Percentiles rank a stretch among this genome's conserved stretches.
Conservation (phyloP, 495 filamentous ascomycete species). For the Hyaloscypha variabilis region DNA sequence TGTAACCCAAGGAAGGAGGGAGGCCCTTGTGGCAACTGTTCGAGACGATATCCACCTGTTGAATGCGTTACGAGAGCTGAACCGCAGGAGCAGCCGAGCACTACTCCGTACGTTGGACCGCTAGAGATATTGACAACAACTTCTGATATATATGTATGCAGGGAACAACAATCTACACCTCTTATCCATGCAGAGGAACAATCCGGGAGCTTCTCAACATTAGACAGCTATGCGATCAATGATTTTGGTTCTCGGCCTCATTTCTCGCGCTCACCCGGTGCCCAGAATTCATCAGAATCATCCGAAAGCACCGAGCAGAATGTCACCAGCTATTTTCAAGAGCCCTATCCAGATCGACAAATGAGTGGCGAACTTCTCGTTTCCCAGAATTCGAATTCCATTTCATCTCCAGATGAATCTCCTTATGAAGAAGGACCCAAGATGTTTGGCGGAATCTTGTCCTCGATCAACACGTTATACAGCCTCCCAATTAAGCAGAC, state of each 20-base stretch:
- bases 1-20: constrained; percentile 17
- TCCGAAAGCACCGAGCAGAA: not conserved
- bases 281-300: not conserved
- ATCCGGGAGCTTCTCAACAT: not conserved
- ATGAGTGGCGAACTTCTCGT: not conserved
- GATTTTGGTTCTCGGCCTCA: not conserved
- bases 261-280: not conserved
- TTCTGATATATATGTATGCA: not conserved
- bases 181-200: not conserved
- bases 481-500: constrained; percentile 23
- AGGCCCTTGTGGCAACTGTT: constrained; percentile 18
- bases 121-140: not conserved
- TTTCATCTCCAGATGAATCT: not conserved
- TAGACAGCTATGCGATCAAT: not conserved
- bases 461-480: constrained; percentile 27
- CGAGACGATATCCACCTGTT: constrained; percentile 18
- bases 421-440: constrained; percentile 6
- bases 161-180: not conserved
- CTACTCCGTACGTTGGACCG: not conserved
- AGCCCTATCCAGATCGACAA: not conserved
- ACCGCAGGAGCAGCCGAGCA: not conserved
- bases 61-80: constrained; percentile 8
- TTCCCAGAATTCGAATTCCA: not conserved
- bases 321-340: not conserved
- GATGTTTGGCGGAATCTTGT: constrained; percentile 27